phyloP scores from a whole-genome alignment of 164 flowering plant species.

The Cinnamomum chago region DNA sequence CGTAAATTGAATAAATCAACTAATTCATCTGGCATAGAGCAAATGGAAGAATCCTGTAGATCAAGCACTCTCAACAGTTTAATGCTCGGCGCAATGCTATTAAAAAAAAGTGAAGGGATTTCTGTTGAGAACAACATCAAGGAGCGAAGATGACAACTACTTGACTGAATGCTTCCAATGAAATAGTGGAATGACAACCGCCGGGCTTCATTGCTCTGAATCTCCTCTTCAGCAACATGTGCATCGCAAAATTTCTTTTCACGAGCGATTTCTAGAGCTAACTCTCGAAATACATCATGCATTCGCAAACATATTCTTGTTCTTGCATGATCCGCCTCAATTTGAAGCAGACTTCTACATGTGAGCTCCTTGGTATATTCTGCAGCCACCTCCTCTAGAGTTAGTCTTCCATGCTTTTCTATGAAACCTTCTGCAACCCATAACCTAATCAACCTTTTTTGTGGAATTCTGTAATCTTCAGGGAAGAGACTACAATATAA shows the following conservation, averaged over 20 bases:
- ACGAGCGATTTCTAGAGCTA: constrained; percentile 1
- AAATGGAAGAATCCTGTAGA: not conserved
- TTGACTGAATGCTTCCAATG: not conserved
- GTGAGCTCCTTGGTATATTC: constrained; percentile 8
- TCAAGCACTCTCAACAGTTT: not conserved
- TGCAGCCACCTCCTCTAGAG: constrained; percentile 6
- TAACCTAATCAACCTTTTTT: constrained; percentile 13
- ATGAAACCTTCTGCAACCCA: constrained; percentile 27
- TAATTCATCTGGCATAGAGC: not conserved
- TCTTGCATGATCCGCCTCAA: not conserved
- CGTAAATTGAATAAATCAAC: not conserved
- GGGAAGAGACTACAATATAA: constrained; percentile 19
- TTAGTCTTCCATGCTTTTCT: not conserved
- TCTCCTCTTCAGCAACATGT: not conserved
- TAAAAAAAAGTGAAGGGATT: not conserved
- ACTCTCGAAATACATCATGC: constrained; percentile 19
- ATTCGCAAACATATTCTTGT: not conserved
- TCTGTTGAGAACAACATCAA: not conserved
- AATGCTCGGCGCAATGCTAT: not conserved
- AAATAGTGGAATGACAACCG: constrained; percentile 6
- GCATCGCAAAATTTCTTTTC: constrained; percentile 2
- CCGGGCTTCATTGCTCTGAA: not conserved
- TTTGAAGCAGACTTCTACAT: constrained; percentile 11
- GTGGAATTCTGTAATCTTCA: constrained; percentile 10
- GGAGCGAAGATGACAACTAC: not conserved